Evolutionary conservation across 202 grass and related monocot genomes (phyloP), one percentile per base, ranked within the genome.

Genomic region (Zizania palustris): DNA sequence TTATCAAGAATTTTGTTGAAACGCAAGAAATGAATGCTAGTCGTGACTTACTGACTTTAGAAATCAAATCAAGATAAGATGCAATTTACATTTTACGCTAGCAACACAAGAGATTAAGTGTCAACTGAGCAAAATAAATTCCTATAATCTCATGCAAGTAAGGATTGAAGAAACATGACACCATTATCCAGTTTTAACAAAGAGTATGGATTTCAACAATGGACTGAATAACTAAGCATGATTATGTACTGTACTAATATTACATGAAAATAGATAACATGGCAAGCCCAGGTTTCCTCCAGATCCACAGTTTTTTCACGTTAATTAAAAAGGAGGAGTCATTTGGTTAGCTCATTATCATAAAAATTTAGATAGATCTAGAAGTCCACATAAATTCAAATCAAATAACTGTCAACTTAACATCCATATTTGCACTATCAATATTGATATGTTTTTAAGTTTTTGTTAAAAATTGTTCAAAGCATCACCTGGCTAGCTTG

Each of bases 1-100:
- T n/a, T n/a, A 28, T 28, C 28, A 28, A 28, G 28, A 28, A 28
- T 28, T 28, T 28, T 28, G 28, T 28, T 28, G 28, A 28, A 28
- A 28, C 28, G 2, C 28, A 28, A 28, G 28, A 28, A 28, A 28
- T 28, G 28, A 28, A 28, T 28, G 28, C 28, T 28, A 28, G 28
- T 28, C 2, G 28, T 28, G 2, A 28, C 28, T 28, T 28, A 28
- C 1, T 28, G 2, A 28, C 28, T 28, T 28, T 1, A 28, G 28
- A 28, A 28, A 58, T 49, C n/a, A 6, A 60, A 80, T 38, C 28
- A 48, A 68, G 51, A 34, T 36, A 68, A 78, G n/a, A 43, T 56
- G 28, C 2, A 28, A 28, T 28, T 28, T 28, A 28, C 28, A 28
- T 28, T 28, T 28, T 28, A 28, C 28, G 28, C 28, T 28, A 20